phyloP scores from a whole-genome alignment of 2,329 filamentous ascomycete species.

The Fusarium azukiicola region DNA sequence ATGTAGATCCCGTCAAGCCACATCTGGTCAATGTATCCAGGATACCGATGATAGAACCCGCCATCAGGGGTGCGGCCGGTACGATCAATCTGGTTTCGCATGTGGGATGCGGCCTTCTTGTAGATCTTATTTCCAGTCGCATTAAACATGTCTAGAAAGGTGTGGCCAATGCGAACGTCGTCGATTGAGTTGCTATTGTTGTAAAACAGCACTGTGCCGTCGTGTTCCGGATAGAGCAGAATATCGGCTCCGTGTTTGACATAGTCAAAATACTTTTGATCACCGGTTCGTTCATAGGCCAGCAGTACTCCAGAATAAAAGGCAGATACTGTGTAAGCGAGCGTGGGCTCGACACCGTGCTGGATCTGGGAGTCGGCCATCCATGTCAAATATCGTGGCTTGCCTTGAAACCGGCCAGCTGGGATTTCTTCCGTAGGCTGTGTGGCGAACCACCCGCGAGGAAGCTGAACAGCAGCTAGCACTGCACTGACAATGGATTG shows the following conservation, averaged over 20 bases:
- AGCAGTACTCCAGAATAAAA: constrained; percentile 42
- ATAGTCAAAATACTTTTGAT: constrained; percentile 51
- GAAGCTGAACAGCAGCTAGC: constrained; percentile 32
- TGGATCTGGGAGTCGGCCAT: constrained; percentile 55
- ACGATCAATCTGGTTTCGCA: constrained; percentile 42
- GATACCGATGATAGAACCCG: constrained; percentile 48
- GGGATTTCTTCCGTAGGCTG: constrained; percentile 39
- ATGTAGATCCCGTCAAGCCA: constrained; percentile 49
- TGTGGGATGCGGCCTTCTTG: constrained; percentile 37
- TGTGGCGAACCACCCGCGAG: constrained; percentile 40
- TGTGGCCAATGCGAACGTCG: constrained; percentile 44
- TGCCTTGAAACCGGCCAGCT: constrained; percentile 29
- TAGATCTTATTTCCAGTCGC: constrained; percentile 40
- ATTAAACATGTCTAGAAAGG: constrained; percentile 44
- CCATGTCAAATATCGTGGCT: constrained; percentile 52
- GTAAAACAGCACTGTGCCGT: constrained; percentile 48
- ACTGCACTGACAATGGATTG: not conserved
- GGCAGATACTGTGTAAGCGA: constrained; percentile 50
- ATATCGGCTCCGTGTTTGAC: constrained; percentile 51
- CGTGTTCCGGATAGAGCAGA: constrained; percentile 47
- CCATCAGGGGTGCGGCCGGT: constrained; percentile 41
- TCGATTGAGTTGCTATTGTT: constrained; percentile 45
- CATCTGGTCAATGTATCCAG: constrained; percentile 52
- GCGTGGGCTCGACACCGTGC: constrained; percentile 52
- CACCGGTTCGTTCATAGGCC: constrained; percentile 47